Conservation (phyloP, 2,329 filamentous ascomycete species). For the Penicillium sp. region DNA sequence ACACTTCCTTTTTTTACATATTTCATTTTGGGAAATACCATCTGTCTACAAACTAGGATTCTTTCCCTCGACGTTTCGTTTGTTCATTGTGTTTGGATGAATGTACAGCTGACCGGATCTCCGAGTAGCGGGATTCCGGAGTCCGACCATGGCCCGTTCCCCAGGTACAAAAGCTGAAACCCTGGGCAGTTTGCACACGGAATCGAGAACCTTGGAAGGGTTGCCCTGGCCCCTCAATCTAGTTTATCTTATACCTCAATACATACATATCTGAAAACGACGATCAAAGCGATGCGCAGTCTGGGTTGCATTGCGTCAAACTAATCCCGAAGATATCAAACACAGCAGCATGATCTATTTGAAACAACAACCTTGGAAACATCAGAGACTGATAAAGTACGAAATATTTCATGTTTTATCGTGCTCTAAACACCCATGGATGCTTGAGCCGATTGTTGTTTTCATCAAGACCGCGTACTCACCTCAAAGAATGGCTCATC, state of each 20-base stretch:
- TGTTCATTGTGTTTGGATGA: background rate
- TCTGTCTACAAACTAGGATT: background rate
- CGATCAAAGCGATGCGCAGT: background rate
- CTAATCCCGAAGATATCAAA: background rate
- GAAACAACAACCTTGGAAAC: background rate
- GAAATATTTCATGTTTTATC: background rate
- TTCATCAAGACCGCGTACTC: too few species aligned
- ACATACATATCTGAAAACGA: background rate
- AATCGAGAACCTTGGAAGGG: background rate
- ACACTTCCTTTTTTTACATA: background rate
- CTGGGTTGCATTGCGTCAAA: background rate
- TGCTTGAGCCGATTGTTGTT: too few species aligned
- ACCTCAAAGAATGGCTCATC: background rate
- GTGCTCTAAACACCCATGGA: background rate
- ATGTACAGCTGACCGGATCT: background rate
- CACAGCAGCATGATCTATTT: background rate
- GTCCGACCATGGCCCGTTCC: background rate
- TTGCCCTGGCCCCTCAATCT: background rate
- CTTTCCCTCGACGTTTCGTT: background rate
- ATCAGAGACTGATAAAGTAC: background rate
- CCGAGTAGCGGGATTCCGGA: background rate
- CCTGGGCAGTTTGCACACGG: too few species aligned
- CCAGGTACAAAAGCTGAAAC: background rate
- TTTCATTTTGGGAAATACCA: background rate
- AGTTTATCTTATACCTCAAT: background rate